A percentile compares a stretch with the other conserved stretches of the same genome.
Conservation (phyloP, 179 eudicot species). For the Corrigiola litoralis region DNA sequence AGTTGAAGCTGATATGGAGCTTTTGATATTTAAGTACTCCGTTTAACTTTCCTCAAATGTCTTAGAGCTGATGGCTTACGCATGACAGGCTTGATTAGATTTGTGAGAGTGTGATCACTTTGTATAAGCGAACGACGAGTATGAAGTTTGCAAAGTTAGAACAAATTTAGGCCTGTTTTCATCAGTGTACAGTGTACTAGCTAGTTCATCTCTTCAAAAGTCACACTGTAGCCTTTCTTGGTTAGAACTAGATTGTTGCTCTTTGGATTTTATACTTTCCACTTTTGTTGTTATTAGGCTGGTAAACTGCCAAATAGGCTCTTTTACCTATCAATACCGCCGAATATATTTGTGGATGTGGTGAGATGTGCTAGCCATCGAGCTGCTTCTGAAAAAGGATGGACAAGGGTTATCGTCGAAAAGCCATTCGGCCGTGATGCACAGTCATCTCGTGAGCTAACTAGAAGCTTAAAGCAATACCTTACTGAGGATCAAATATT, state of each 20-base stretch:
- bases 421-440: conserved; percentile 89
- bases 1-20: too few relatives aligned
- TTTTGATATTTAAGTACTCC: too few relatives aligned
- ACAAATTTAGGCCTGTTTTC: too few relatives aligned
- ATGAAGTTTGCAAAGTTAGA: too few relatives aligned
- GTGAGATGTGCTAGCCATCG: conserved; percentile 57
- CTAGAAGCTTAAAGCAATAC: conserved; percentile 55
- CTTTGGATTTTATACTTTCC: too few relatives aligned
- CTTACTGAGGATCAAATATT: conserved; percentile 77
- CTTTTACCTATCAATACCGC: conserved; percentile 82
- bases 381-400: conserved; percentile 67
- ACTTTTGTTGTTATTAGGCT: too few relatives aligned
- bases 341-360: conserved; percentile 74
- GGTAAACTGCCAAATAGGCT: conserved; percentile 63
- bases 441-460: conserved; percentile 61
- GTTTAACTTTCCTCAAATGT: too few relatives aligned
- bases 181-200: too few relatives aligned
- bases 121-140: too few relatives aligned
- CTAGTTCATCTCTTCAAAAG: neutral
- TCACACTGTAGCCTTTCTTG: neutral
- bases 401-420: conserved; percentile 90
- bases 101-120: too few relatives aligned
- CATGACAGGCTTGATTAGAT: too few relatives aligned
- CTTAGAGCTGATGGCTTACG: too few relatives aligned
- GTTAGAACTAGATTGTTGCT: neutral